A percentile compares a stretch with the other conserved stretches of the same genome.
Evolutionary conservation across 2,329 filamentous ascomycete genomes (phyloP).

Genomic region (Annulohypoxylon truncatum): DNA sequence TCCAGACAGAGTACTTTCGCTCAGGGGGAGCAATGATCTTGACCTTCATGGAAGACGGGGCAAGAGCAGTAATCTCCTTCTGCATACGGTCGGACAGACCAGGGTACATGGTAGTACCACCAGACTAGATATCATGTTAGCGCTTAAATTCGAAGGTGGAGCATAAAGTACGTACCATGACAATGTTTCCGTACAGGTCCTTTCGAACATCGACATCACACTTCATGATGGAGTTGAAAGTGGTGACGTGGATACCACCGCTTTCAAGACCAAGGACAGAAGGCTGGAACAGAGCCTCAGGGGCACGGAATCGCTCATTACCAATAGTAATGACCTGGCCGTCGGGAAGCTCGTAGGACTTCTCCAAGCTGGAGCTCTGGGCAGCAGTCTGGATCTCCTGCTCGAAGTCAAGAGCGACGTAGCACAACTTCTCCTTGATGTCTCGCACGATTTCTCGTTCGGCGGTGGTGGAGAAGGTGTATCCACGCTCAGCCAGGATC

Average conservation of each 20-base stretch:
- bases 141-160: constrained; percentile 3
- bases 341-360: constrained; percentile 99
- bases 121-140: constrained; percentile 74
- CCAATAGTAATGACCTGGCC: constrained; percentile 99
- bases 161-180: constrained; percentile 83
- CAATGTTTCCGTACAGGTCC: constrained; percentile 99
- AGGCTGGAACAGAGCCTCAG: constrained; percentile 99
- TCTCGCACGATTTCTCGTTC: constrained; percentile 99
- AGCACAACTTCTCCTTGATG: constrained; percentile 99
- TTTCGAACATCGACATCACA: constrained; percentile 99
- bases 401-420: constrained; percentile 99
- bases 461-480: constrained; percentile 99
- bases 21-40: constrained; percentile 99
- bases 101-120: constrained; percentile 99
- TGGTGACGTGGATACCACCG: constrained; percentile 99
- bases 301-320: constrained; percentile 99
- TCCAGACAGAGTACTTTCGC: constrained; percentile 99
- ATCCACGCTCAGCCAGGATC: constrained; percentile 99
- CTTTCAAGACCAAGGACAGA: constrained; percentile 97
- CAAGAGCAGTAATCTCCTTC: constrained; percentile 99
- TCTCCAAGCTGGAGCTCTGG: constrained; percentile 98
- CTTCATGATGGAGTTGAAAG: constrained; percentile 99
- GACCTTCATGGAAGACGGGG: constrained; percentile 99
- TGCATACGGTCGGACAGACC: constrained; percentile 99
- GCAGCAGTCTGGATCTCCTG: constrained; percentile 99